phyloP scores from a whole-genome alignment of 1,284 basidiomycete genomes.

The Cystobasidium sp. region DNA sequence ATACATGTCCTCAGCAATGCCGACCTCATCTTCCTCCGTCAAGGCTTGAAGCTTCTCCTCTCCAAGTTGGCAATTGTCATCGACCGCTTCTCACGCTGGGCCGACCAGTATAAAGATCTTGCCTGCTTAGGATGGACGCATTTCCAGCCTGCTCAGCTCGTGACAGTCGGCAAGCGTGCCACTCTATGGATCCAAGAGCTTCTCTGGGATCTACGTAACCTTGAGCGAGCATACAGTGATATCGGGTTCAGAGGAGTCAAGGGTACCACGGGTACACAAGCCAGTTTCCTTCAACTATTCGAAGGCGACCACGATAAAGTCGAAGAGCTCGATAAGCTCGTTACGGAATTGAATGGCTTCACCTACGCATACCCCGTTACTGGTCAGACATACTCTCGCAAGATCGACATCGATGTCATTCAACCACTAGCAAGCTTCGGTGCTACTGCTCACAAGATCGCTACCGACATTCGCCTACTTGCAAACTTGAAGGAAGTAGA shows the following conservation, averaged over 20 bases:
- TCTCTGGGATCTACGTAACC: slow-evolving; percentile 93
- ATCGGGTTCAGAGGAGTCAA: slow-evolving; percentile 98
- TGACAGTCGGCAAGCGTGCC: slow-evolving; percentile 98
- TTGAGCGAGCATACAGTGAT: slow-evolving; percentile 87
- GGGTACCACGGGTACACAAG: slow-evolving; percentile 98
- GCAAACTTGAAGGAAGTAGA: slow-evolving; percentile 98
- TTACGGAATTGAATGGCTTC: slow-evolving; percentile 90
- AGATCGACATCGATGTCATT: slow-evolving; percentile 93
- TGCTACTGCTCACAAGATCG: slow-evolving; percentile 96
- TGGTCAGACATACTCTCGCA: slow-evolving; percentile 97
- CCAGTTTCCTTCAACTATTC: slow-evolving; percentile 91
- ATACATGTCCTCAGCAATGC: slow-evolving; percentile 72
- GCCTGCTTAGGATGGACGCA: slow-evolving; percentile 89
- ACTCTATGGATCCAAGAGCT: slow-evolving; percentile 98
- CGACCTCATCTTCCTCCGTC: slow-evolving; percentile 93
- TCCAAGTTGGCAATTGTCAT: slow-evolving; percentile 88
- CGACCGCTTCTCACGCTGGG: slow-evolving; percentile 80
- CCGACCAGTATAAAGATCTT: slow-evolving; percentile 61
- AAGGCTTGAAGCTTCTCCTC: slow-evolving; percentile 81
- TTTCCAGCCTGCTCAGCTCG: slow-evolving; percentile 98
- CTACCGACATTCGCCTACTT: slow-evolving; percentile 88
- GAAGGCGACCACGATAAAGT: slow-evolving; percentile 93
- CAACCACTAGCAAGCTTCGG: slow-evolving; percentile 87
- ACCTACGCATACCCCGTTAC: slow-evolving; percentile 95
- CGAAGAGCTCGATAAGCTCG: slow-evolving; percentile 82